phyloP scores from a whole-genome alignment of 1,284 basidiomycete genomes.

The Malassezia pachydermatis region DNA sequence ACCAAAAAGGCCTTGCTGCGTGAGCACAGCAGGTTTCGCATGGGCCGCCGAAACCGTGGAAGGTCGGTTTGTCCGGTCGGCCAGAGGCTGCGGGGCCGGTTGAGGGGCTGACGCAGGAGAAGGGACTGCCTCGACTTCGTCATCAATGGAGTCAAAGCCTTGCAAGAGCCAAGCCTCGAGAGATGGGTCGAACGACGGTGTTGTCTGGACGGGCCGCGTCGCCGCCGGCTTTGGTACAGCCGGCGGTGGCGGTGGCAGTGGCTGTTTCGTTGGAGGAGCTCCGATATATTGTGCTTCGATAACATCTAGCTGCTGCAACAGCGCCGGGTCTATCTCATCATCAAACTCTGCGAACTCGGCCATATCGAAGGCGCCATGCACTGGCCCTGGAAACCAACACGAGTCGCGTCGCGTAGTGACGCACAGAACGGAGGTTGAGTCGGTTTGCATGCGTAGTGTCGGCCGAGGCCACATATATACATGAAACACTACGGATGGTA shows the following conservation, averaged over 20 bases:
- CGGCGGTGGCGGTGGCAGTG: neutral
- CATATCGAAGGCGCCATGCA: conserved; percentile 13
- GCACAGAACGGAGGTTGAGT: neutral
- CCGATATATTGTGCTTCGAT: conserved; percentile 1
- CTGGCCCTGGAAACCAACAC: neutral
- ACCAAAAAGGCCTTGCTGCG: conserved; percentile 19
- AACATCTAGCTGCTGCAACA: conserved; percentile 3
- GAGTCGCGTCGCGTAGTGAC: neutral
- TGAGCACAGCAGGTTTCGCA: neutral
- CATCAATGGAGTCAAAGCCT: conserved; percentile 25
- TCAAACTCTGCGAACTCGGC: conserved; percentile 19
- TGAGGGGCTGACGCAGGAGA: neutral
- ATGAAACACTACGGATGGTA: conserved; percentile 40
- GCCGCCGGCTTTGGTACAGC: neutral
- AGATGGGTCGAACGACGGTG: conserved; percentile 7
- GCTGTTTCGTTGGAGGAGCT: conserved; percentile 10
- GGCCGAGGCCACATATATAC: conserved; percentile 3
- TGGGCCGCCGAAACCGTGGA: neutral
- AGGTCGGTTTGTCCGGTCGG: neutral
- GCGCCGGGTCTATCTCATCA: conserved; percentile 9
- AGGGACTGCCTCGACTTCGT: conserved; percentile 24
- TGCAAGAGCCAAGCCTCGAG: conserved; percentile 2
- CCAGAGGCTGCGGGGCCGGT: neutral
- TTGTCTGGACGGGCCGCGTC: neutral
- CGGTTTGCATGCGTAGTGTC: neutral